These are phyloP conservation scores for Moricandia moricandioides DNA, from an alignment of 345 rosid species.

Conservation along the genomic window DNA sequence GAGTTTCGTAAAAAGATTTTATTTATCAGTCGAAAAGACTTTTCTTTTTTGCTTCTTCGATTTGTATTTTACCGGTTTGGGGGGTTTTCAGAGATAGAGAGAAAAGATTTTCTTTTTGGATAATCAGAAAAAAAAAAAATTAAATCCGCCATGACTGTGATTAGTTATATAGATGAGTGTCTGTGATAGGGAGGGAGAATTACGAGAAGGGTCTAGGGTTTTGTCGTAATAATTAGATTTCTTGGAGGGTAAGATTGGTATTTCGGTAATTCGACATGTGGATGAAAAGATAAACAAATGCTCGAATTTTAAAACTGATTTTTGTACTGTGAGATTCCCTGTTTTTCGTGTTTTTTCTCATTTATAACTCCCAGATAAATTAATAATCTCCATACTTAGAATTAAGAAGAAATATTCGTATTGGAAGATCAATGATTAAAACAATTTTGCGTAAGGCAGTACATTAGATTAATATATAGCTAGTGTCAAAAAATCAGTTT, in stretches of 20 bases:
- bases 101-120: conserved; percentile 7
- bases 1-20: no score
- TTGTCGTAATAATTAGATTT: not conserved
- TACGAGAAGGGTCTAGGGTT: conserved; percentile 26
- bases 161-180: conserved; percentile 29
- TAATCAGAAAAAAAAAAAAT: conserved; percentile 6
- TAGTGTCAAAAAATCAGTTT: no score
- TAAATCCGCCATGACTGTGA: conserved; percentile 35
- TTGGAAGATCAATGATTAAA: not conserved
- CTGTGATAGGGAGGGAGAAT: conserved; percentile 26
- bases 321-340: not conserved
- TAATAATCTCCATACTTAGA: not conserved
- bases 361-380: not conserved
- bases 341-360: not conserved
- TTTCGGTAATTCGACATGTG: not conserved
- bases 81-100: not conserved
- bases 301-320: not conserved
- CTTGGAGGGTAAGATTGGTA: not conserved
- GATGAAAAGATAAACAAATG: not conserved
- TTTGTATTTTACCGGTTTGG: conserved; percentile 3
- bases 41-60: conserved; percentile 19
- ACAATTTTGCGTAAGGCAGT: not conserved
- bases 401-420: no score
- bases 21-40: not conserved
- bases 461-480: no score